These are phyloP conservation scores for Podospora sp. DNA, from an alignment of 495 filamentous ascomycete genomes.

Conservation along the genomic window DNA sequence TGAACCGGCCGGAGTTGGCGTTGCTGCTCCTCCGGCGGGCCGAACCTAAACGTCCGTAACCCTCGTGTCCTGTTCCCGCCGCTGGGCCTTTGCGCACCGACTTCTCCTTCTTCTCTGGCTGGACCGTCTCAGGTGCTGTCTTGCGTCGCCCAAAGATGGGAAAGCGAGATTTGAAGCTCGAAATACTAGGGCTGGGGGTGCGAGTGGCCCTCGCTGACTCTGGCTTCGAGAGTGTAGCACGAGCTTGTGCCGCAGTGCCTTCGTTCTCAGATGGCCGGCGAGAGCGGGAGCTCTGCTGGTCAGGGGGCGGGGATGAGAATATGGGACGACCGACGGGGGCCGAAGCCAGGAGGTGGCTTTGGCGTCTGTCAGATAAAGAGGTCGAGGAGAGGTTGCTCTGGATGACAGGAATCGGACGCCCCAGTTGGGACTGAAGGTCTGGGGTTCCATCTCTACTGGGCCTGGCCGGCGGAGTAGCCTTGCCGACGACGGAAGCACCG, in stretches of 20 bases:
- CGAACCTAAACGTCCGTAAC: slow-evolving; percentile 75
- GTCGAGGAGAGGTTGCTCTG: slow-evolving; percentile 70
- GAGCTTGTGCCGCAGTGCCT: slow-evolving; percentile 40
- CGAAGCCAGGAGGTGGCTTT: slow-evolving; percentile 42
- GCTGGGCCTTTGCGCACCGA: slow-evolving; percentile 74
- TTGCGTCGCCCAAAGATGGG: slow-evolving; percentile 78
- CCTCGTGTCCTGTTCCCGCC: slow-evolving; percentile 95
- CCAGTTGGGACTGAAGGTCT: slow-evolving; percentile 58
- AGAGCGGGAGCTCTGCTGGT: slow-evolving; percentile 28
- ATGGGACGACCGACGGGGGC: slow-evolving; percentile 35
- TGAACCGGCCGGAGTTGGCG: slow-evolving; percentile 45
- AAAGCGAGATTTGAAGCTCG: slow-evolving; percentile 59
- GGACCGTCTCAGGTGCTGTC: slow-evolving; percentile 55
- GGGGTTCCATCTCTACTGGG: slow-evolving; percentile 83
- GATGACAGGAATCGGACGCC: slow-evolving; percentile 67
- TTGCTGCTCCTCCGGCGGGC: slow-evolving; percentile 63
- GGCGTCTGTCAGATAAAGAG: slow-evolving; percentile 48
- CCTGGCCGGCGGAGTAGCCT: slow-evolving; percentile 54
- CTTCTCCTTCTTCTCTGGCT: slow-evolving; percentile 58
- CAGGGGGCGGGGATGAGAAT: slow-evolving; percentile 34
- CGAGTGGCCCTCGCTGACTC: slow-evolving; percentile 39
- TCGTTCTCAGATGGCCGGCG: slow-evolving; percentile 41
- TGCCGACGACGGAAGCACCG: slow-evolving; percentile 29
- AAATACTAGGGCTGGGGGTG: slow-evolving; percentile 53
- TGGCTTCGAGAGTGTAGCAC: slow-evolving; percentile 32